Evolutionary conservation across 352 stramenopile genomes (phyloP), one percentile per base, ranked within the genome.

Genomic region (Hyphochytrium catenoides): DNA sequence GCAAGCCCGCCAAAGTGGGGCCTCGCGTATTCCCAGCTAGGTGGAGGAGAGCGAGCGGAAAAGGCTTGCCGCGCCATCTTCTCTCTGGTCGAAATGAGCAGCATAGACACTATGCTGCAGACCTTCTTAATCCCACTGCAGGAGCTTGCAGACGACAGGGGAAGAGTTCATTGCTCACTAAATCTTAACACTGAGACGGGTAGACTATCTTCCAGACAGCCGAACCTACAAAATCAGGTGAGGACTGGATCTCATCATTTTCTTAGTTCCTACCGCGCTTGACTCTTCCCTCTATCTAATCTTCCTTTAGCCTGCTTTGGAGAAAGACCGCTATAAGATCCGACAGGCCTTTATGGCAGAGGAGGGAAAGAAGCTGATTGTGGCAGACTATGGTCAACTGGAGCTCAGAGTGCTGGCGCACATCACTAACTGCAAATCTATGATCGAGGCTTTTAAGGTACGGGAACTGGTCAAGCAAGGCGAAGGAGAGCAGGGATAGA

Each of bases 181-280:
- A 99, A 99, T 59, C 52, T 99, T 2, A 98, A 98, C 52, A 98
- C 92, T 14, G 90, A 99, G 50, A 98, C 91, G 35, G 92, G 92
- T 8, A 70, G 92, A 3, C 57, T 99, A 3, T 95, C 78, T 4
- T 92, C 88, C 17, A 67, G 90, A 16, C 83, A 91, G 41, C 92
- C 92, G 0, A 99, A 99, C 46, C 53, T 99, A 21, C 92, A 99
- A 60, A 99, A 99, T 52, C 92, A 99, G 51, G 78, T 78, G 5
- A 74, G n/a, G n/a, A n/a, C n/a, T n/a, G n/a, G n/a, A n/a, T n/a
- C n/a, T n/a, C n/a, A n/a, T n/a, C n/a, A n/a, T n/a, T n/a, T n/a
- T n/a, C n/a, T n/a, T n/a, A 40, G 11, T 21, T 39, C 20, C 5
- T n/a, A 28, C 14, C 31, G 3, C 24, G 17, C n/a, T 8, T 12